Percentiles rank a stretch among this genome's conserved stretches.
Evolutionary conservation across 306 rosid genomes (phyloP).

Genomic region (Oemleria cerasiformis): DNA sequence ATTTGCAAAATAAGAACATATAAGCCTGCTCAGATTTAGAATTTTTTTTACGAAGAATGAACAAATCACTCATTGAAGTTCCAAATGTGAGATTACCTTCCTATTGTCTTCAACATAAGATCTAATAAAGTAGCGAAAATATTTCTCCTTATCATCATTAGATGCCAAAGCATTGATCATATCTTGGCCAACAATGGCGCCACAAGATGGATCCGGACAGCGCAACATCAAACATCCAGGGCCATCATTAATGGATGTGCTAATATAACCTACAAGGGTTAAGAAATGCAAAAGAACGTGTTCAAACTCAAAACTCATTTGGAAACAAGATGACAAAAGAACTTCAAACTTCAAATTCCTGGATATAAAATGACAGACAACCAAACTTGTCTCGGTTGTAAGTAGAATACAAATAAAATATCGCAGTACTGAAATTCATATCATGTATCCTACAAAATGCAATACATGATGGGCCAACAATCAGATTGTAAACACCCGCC

Average conservation of each 20-base stretch:
- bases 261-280: constrained; percentile 51
- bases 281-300: background rate
- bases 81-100: constrained; percentile 46
- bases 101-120: constrained; percentile 91
- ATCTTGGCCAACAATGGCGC: constrained; percentile 77
- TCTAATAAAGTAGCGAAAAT: constrained; percentile 71
- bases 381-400: background rate
- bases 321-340: background rate
- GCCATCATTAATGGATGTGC: constrained; percentile 84
- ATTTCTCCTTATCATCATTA: constrained; percentile 63
- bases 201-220: constrained; percentile 92
- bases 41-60: background rate
- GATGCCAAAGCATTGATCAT: constrained; percentile 59
- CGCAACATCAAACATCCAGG: constrained; percentile 90
- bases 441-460: background rate
- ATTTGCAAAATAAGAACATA: constrained; percentile 6
- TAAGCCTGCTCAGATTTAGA: background rate
- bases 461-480: background rate
- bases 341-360: background rate
- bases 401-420: background rate
- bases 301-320: constrained; percentile 1
- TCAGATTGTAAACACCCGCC: background rate
- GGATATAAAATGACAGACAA: constrained; percentile 1
- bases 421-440: background rate
- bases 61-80: constrained; percentile 3